Conservation (phyloP, 805 yeast genomes). For the Blastobotrys attinorum region DNA sequence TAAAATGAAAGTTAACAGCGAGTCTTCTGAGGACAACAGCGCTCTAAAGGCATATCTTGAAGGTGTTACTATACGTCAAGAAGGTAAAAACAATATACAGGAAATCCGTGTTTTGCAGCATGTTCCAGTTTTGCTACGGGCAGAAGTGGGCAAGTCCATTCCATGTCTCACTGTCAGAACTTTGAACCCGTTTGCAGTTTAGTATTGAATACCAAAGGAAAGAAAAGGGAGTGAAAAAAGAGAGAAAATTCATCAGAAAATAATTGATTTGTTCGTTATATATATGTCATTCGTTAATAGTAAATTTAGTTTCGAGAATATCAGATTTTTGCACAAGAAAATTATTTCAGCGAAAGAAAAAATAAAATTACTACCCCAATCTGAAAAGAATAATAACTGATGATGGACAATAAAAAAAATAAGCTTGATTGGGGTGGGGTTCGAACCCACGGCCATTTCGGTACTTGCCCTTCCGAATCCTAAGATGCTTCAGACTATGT, state of each 20-base stretch:
- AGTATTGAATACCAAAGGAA: background rate
- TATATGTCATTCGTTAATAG: too few species aligned
- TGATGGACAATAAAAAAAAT: too few species aligned
- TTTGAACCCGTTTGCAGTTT: constrained; percentile 63
- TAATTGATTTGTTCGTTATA: too few species aligned
- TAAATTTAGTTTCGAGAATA: too few species aligned
- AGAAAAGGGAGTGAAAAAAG: background rate
- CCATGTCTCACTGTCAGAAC: constrained; percentile 93
- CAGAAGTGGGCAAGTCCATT: constrained; percentile 91
- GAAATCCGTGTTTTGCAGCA: constrained; percentile 69
- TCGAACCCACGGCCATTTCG: background rate
- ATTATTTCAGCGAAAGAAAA: too few species aligned
- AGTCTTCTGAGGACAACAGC: constrained; percentile 3
- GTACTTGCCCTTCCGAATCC: too few species aligned
- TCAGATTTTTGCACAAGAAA: too few species aligned
- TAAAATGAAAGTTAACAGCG: constrained; percentile 14
- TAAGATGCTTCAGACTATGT: background rate
- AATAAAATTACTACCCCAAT: too few species aligned
- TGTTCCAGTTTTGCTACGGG: constrained; percentile 78
- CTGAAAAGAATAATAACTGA: too few species aligned
- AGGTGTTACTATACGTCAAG: constrained; percentile 49
- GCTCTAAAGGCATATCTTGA: constrained; percentile 49
- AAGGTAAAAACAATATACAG: constrained; percentile 61
- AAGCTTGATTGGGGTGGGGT: background rate
- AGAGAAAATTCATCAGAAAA: background rate